These are phyloP conservation scores for Solanum paucissectum DNA, from an alignment of 257 asterid genomes.

Conservation along the genomic window DNA sequence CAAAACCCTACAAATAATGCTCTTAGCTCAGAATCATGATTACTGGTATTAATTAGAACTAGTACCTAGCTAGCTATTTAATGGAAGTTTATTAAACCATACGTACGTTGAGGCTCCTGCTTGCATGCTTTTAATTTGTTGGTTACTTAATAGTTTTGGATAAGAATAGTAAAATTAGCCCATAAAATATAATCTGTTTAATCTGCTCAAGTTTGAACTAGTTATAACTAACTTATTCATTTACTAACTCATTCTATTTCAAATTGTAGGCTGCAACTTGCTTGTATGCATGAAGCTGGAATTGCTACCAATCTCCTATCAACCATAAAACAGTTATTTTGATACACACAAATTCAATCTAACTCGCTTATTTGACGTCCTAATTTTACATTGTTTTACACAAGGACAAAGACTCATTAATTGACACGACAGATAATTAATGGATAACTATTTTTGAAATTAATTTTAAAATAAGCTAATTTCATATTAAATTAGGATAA, in stretches of 20 bases:
- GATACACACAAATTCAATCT: rapidly evolving
- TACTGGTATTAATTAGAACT: background rate
- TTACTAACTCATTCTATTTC: background rate
- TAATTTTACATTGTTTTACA: background rate
- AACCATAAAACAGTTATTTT: background rate
- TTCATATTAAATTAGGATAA: no score
- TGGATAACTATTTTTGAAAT: rapidly evolving
- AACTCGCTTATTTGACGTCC: background rate
- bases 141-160: background rate
- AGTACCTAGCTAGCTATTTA: background rate
- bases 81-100: background rate
- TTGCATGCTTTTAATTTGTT: background rate
- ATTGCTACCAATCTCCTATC: background rate
- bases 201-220: background rate
- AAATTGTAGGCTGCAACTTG: background rate
- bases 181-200: background rate
- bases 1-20: background rate
- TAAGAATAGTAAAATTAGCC: background rate
- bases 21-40: background rate
- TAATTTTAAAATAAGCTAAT: no score
- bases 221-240: background rate
- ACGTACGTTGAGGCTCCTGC: background rate
- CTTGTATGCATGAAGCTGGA: background rate
- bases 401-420: background rate
- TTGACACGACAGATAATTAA: rapidly evolving